phyloP scores from a whole-genome alignment of 1,139 yeast species.

The Candida smagusa region DNA sequence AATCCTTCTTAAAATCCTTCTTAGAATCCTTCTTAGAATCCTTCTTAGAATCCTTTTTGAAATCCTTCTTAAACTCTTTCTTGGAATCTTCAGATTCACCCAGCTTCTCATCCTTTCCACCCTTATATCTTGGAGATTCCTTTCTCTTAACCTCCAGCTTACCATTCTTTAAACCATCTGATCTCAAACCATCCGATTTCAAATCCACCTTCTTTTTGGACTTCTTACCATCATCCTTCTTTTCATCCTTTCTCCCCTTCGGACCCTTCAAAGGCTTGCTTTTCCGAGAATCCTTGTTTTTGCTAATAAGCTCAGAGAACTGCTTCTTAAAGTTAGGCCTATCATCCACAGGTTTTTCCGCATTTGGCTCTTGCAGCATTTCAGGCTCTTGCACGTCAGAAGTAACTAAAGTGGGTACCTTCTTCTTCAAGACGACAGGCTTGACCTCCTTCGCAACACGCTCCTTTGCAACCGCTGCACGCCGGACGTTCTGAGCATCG shows the following conservation, averaged over 20 bases:
- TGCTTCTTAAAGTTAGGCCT: conserved; percentile 35
- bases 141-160: too few species aligned
- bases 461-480: conserved; percentile 16
- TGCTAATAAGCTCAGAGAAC: conserved; percentile 26
- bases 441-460: conserved; percentile 24
- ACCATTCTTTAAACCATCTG: too few species aligned
- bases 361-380: not conserved
- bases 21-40: not conserved
- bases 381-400: not conserved
- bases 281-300: conserved; percentile 3
- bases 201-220: not conserved
- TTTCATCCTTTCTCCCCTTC: not conserved
- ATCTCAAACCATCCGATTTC: not conserved
- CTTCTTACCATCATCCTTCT: not conserved
- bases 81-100: not conserved
- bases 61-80: not conserved
- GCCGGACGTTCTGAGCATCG: conserved; percentile 3
- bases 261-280: not conserved
- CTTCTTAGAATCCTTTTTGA: not conserved
- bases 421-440: conserved; percentile 43
- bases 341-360: conserved; percentile 10
- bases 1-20: not conserved
- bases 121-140: too few species aligned
- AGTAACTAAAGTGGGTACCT: conserved; percentile 12
- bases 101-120: not conserved